Conservation (phyloP, 805 yeast genomes). For the Saturnispora bothae region DNA sequence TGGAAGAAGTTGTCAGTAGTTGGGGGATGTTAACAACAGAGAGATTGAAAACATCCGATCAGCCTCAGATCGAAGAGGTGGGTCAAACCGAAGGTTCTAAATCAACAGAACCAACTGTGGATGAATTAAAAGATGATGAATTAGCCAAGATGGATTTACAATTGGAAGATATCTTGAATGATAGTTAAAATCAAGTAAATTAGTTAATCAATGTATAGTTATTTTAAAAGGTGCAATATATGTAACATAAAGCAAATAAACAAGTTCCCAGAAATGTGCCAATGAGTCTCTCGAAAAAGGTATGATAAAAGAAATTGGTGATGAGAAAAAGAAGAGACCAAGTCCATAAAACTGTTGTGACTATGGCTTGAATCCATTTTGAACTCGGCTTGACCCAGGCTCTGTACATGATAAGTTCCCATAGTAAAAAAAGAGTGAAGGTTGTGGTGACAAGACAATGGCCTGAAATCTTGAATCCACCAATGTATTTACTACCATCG, state of each 20-base stretch:
- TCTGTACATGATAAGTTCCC: slow-evolving; percentile 14
- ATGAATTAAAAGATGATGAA: slow-evolving; percentile 6
- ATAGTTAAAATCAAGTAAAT: not conserved
- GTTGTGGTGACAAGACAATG: slow-evolving; percentile 30
- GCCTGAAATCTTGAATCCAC: slow-evolving; percentile 35
- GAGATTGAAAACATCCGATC: not conserved
- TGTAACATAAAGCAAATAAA: slow-evolving; percentile 24
- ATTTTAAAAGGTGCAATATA: slow-evolving; percentile 2
- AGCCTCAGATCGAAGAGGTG: not conserved
- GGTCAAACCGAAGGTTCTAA: not conserved
- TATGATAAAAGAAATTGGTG: slow-evolving; percentile 42
- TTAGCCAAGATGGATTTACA: slow-evolving; percentile 8
- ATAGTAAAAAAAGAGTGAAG: slow-evolving; percentile 22
- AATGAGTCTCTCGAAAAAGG: slow-evolving; percentile 34
- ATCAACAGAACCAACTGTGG: not conserved
- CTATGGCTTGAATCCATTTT: not conserved
- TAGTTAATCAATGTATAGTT: not conserved
- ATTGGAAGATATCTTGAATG: slow-evolving; percentile 8
- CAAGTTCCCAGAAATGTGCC: slow-evolving; percentile 33
- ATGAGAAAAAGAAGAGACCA: slow-evolving; percentile 34
- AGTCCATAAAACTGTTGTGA: not conserved
- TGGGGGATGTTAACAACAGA: slow-evolving; percentile 8
- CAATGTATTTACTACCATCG: slow-evolving; percentile 25
- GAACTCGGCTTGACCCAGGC: not conserved
- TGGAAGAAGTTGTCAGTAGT: slow-evolving; percentile 16